phyloP scores from a whole-genome alignment of 2,329 filamentous ascomycete genomes.

The Alternaria sp. region DNA sequence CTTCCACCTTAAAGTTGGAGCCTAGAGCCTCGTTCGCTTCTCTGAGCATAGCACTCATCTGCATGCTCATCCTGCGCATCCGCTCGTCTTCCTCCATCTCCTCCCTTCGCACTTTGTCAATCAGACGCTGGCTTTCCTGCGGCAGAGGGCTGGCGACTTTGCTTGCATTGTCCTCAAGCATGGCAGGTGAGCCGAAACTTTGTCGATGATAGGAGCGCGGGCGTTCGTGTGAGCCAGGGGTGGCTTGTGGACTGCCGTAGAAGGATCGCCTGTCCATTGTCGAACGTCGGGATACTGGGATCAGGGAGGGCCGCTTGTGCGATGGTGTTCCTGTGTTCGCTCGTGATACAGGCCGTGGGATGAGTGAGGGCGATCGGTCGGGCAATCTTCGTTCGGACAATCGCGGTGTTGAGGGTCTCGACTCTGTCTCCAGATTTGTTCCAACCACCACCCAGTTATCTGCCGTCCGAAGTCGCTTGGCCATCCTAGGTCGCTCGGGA shows the following conservation, averaged over 20 bases:
- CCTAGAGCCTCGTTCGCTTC: conserved; percentile 86
- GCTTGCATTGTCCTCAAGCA: conserved; percentile 25
- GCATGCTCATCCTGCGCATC: conserved; percentile 78
- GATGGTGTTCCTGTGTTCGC: conserved; percentile 23
- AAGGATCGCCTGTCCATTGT: conserved; percentile 31
- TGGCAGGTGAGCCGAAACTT: conserved; percentile 40
- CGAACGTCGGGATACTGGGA: conserved; percentile 52
- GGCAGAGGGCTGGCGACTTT: conserved; percentile 47
- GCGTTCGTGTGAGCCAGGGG: conserved; percentile 16
- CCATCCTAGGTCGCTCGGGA: conserved; percentile 51
- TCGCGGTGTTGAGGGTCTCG: conserved; percentile 56
- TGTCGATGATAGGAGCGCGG: conserved; percentile 38
- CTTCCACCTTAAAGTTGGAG: conserved; percentile 51
- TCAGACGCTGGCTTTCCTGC: conserved; percentile 74
- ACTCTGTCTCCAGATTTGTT: conserved; percentile 58
- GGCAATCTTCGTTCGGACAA: conserved; percentile 41
- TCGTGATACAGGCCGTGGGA: conserved; percentile 41
- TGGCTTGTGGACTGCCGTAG: conserved; percentile 18
- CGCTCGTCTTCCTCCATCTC: conserved; percentile 80
- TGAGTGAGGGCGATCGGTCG: conserved; percentile 39
- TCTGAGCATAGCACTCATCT: conserved; percentile 83
- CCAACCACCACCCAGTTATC: conserved; percentile 58
- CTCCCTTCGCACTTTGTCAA: conserved; percentile 72
- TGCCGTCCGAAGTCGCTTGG: conserved; percentile 57
- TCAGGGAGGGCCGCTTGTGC: conserved; percentile 48